Base-by-base conservation (phyloP, 768 basidiomycete genomes). In the Suillus spraguei region DNA sequence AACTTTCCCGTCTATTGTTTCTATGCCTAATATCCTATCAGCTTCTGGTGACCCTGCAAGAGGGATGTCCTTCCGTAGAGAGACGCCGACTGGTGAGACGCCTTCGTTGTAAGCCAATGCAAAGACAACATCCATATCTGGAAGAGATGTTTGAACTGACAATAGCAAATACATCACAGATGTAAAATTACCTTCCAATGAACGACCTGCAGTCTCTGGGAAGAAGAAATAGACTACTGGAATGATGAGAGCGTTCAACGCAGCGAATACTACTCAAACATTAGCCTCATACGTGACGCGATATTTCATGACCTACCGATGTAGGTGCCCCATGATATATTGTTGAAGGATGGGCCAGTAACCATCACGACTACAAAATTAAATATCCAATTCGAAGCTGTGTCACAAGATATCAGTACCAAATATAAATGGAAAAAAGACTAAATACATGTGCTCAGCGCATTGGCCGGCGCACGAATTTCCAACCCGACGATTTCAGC, bases 391-490 rank as follows among this genome's bases (percentile, higher is more conserved):
- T 83, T 83, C 24, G 73, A 76, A 16, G 73, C 74, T 72, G 47
- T 28, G 8, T 28, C 22, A 59, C 10, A 47, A 22, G 33, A 9
- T 32, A 24, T 53, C 47, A 53, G 35, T 5, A 17, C 9, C 55
- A 20, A 14, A 55, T 67, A 53, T 62, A 39, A 10, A 24, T n/a
- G 28, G 5, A 11, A 14, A 32, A 24, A 2, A 17, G 4, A 67
- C 68, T n/a, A 33, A 2, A 28, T 20, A 76, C 74, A 84, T 1
- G 87, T 88, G 44, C 84, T 83, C 35, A 89, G 76, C 13, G 86
- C 87, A 64, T 88, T 88, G 14, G 87, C 87, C 0, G 86, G 85
- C 7, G 84, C 87, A 61, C 87, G 80, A 69, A 88, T 85, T 33
- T 82, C 79, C 52, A 89, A 72, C 13, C 85, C 85, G 28, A 86